A percentile compares a stretch with the other conserved stretches of the same genome.
Evolutionary conservation across 179 eudicot genomes (phyloP).

Genomic region (Amaranthus tricolor): DNA sequence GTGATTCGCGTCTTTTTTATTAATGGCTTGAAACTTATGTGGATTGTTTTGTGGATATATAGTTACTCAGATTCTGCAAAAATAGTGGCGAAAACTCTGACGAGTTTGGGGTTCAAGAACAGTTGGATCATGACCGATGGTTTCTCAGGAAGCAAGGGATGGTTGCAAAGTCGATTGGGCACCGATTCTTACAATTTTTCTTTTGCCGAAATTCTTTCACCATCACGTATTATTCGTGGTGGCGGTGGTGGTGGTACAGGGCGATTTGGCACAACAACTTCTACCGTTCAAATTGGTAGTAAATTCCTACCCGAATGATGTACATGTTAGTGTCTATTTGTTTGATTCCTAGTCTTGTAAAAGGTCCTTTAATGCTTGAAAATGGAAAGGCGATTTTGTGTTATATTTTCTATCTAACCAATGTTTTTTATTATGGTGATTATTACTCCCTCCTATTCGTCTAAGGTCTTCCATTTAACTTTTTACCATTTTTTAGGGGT

Average conservation of each 20-base stretch:
- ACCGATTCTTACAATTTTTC: constrained; percentile 69
- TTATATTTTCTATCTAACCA: neutral
- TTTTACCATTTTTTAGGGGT: too few species aligned
- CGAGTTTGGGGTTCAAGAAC: constrained; percentile 75
- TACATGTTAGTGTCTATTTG: neutral
- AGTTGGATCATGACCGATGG: constrained; percentile 80
- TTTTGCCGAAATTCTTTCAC: constrained; percentile 64
- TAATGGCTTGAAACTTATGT: neutral
- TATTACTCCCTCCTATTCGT: too few species aligned
- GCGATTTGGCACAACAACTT: constrained; percentile 54
- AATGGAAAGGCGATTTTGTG: constrained; percentile 26
- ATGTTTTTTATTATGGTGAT: too few species aligned
- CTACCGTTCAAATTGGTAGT: constrained; percentile 40
- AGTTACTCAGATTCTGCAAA: constrained; percentile 88
- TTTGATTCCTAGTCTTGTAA: constrained; percentile 18
- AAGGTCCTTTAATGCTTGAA: constrained; percentile 19
- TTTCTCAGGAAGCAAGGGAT: constrained; percentile 85
- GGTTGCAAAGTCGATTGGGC: constrained; percentile 85
- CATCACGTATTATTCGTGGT: constrained; percentile 63
- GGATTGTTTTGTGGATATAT: constrained; percentile 6
- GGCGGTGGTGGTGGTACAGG: constrained; percentile 28
- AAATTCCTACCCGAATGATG: constrained; percentile 56
- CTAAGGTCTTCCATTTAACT: too few species aligned
- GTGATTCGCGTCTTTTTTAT: neutral
- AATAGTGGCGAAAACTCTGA: constrained; percentile 71